A percentile compares a stretch with the other conserved stretches of the same genome.
These are phyloP conservation scores for Amanita subjunquillea DNA, from an alignment of 768 basidiomycete genomes.

Conservation along the genomic window DNA sequence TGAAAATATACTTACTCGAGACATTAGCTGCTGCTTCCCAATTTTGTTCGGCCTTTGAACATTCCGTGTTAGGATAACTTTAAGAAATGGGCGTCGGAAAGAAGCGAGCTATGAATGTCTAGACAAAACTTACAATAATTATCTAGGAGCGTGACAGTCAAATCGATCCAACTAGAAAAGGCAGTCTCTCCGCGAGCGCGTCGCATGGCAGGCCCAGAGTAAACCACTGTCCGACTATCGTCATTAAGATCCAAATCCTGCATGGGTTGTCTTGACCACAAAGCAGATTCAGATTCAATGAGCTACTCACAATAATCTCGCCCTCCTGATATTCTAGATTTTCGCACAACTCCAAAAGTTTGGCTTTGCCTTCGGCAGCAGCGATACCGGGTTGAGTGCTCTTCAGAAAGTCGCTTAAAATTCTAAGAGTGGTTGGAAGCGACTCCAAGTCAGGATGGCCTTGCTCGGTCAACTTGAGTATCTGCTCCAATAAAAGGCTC, in stretches of 20 bases:
- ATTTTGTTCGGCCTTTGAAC: constrained; percentile 40
- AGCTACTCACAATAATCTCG: constrained; percentile 61
- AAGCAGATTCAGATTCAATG: not conserved
- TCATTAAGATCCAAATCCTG: constrained; percentile 81
- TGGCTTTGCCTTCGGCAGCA: constrained; percentile 85
- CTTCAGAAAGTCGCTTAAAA: constrained; percentile 67
- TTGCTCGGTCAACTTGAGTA: constrained; percentile 52
- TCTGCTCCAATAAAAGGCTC: constrained; percentile 61
- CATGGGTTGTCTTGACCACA: not conserved
- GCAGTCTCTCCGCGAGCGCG: constrained; percentile 53
- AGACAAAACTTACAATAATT: constrained; percentile 50
- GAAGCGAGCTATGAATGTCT: not conserved
- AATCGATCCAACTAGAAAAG: constrained; percentile 62
- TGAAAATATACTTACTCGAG: constrained; percentile 39
- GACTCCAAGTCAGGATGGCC: constrained; percentile 76
- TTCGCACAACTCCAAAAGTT: constrained; percentile 76
- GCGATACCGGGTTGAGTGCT: constrained; percentile 86
- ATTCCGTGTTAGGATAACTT: constrained; percentile 59
- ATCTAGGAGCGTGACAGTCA: constrained; percentile 60
- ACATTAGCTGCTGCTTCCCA: constrained; percentile 44
- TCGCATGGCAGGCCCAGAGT: constrained; percentile 55
- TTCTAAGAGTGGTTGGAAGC: constrained; percentile 59
- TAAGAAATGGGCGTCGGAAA: not conserved
- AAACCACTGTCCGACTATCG: constrained; percentile 61
- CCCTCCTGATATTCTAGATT: constrained; percentile 64